phyloP scores from a whole-genome alignment of 129 eudicot genomes.

The Ambrosia trifida region DNA sequence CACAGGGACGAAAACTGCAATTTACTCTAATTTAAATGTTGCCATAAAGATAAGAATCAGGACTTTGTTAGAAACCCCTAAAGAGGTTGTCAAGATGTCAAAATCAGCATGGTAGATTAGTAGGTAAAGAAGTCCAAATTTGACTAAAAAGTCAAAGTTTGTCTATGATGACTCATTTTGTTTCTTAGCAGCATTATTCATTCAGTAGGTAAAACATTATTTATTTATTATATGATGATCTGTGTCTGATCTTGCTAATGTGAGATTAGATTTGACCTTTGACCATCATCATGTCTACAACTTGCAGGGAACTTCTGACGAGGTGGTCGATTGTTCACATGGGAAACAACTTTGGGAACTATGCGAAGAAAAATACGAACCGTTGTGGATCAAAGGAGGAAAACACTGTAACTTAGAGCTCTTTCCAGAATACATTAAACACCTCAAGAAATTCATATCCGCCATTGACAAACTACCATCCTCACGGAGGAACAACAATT shows the following conservation, averaged over 20 bases:
- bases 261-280: constrained; percentile 17
- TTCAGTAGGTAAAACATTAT: background rate
- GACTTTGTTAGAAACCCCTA: constrained; percentile 7
- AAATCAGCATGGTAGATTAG: constrained; percentile 15
- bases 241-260: background rate
- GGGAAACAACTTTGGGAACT: constrained; percentile 78
- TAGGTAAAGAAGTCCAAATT: constrained; percentile 22
- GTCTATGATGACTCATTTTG: constrained; percentile 11
- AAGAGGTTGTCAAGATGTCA: constrained; percentile 28
- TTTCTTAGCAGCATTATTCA: background rate
- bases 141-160: constrained; percentile 19
- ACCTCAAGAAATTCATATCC: constrained; percentile 69
- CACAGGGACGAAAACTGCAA: too few species aligned
- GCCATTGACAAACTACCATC: constrained; percentile 62
- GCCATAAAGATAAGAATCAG: background rate
- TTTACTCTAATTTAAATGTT: background rate
- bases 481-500: constrained; percentile 39
- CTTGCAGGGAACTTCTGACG: constrained; percentile 80
- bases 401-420: constrained; percentile 79
- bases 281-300: background rate
- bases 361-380: constrained; percentile 77
- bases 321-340: constrained; percentile 81
- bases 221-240: background rate
- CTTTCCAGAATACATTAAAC: constrained; percentile 76
- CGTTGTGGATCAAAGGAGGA: constrained; percentile 87